These are phyloP conservation scores for Aspergillus leporis DNA, from an alignment of 495 filamentous ascomycete genomes.

Conservation along the genomic window DNA sequence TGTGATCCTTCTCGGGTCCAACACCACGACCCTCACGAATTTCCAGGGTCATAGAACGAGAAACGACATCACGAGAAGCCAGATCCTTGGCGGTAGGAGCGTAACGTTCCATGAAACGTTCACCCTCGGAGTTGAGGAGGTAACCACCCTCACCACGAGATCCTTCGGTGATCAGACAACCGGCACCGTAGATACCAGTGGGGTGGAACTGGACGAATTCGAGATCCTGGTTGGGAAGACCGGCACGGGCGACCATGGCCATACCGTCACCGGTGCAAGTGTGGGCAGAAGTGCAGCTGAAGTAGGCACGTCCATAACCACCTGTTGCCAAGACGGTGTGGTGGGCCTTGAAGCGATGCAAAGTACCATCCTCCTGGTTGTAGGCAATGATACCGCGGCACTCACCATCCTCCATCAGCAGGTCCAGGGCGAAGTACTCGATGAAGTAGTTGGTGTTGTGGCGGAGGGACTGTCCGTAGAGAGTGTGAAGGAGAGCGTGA, in stretches of 20 bases:
- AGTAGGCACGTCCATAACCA: constrained; percentile 96
- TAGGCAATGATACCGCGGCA: constrained; percentile 95
- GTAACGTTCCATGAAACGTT: constrained; percentile 99
- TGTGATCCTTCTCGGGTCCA: constrained; percentile 93
- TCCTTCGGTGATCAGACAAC: constrained; percentile 97
- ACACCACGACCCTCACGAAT: constrained; percentile 96
- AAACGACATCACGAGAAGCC: constrained; percentile 89
- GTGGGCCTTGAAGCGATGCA: constrained; percentile 92
- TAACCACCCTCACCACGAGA: constrained; percentile 98
- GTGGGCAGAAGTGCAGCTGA: constrained; percentile 95
- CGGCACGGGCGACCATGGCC: constrained; percentile 97
- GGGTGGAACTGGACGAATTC: constrained; percentile 99
- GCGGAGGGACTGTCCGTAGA: constrained; percentile 94
- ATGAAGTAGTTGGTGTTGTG: constrained; percentile 99
- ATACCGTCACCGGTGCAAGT: constrained; percentile 98
- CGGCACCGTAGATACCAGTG: constrained; percentile 98
- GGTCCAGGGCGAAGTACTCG: constrained; percentile 94
- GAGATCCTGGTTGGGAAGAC: constrained; percentile 97
- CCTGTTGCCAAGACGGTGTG: constrained; percentile 96
- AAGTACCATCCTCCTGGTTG: constrained; percentile 96
- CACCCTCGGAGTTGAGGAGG: constrained; percentile 92
- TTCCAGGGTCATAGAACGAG: constrained; percentile 95
- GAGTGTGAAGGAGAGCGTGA: constrained; percentile 93
- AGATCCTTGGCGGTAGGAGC: constrained; percentile 97
- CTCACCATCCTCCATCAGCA: constrained; percentile 95